Percentiles rank a stretch among this genome's conserved stretches.
phyloP scores from a whole-genome alignment of 106 monocot species.

The Allium fistulosum region DNA sequence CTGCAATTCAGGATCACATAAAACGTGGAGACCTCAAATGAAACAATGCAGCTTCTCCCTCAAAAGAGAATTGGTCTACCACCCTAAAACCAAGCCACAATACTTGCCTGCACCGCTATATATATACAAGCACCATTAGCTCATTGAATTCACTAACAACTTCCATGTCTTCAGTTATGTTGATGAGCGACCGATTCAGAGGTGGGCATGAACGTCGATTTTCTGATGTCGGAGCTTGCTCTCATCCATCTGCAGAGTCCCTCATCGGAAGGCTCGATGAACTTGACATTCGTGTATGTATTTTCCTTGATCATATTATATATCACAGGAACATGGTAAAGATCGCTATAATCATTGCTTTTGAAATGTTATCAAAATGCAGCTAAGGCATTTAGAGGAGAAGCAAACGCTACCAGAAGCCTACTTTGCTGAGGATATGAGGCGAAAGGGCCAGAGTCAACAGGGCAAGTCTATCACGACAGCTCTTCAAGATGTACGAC shows the following conservation, averaged over 20 bases:
- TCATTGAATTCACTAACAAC: not conserved
- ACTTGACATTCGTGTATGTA: slow-evolving; percentile 4
- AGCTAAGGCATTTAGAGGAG: slow-evolving; percentile 71
- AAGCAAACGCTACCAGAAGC: slow-evolving; percentile 27
- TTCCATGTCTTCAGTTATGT: not conserved
- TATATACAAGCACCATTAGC: not conserved
- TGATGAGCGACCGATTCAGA: not conserved
- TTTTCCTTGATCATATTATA: not conserved
- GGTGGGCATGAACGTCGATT: not conserved
- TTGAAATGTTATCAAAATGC: not conserved
- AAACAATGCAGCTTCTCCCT: not conserved
- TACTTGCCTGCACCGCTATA: not conserved
- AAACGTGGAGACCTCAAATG: not conserved
- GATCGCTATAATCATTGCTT: no score
- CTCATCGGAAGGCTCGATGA: slow-evolving; percentile 3
- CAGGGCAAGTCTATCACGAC: slow-evolving; percentile 22
- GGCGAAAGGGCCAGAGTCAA: not conserved
- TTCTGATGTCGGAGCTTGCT: slow-evolving; percentile 3
- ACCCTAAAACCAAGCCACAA: not conserved
- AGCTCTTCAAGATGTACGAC: slow-evolving; percentile 25
- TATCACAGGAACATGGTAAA: no score
- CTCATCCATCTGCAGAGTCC: slow-evolving; percentile 1
- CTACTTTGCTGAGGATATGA: slow-evolving; percentile 25
- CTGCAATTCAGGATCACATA: not conserved
- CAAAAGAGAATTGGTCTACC: no score